These are phyloP conservation scores for Helianthus annuus DNA, from an alignment of 129 eudicot genomes.

Conservation along the genomic window HanXRQr2.0-SUNRISE NC_035442.2:172381853-172382352, in stretches of 20 bases:
- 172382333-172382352: slow-evolving; percentile 49
- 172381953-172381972: slow-evolving; percentile 73
- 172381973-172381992: slow-evolving; percentile 78
- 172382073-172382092: slow-evolving; percentile 58
- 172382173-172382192: slow-evolving; percentile 80
- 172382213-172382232: slow-evolving; percentile 85
- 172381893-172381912: slow-evolving; percentile 84
- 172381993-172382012: slow-evolving; percentile 93
- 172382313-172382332: slow-evolving; percentile 57
- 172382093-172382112: slow-evolving; percentile 59
- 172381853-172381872: slow-evolving; percentile 78
- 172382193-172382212: slow-evolving; percentile 85
- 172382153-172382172: slow-evolving; percentile 51
- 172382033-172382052: slow-evolving; percentile 78
- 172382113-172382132: slow-evolving; percentile 26
- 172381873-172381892: slow-evolving; percentile 88
- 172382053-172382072: slow-evolving; percentile 50
- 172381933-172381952: slow-evolving; percentile 77
- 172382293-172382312: slow-evolving; percentile 67
- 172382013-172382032: slow-evolving; percentile 61
- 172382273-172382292: slow-evolving; percentile 59
- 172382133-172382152: slow-evolving; percentile 24
- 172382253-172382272: slow-evolving; percentile 69
- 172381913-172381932: slow-evolving; percentile 78
- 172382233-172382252: slow-evolving; percentile 62